phyloP scores from a whole-genome alignment of 805 yeast genomes.

The Lachancea quebecensis region DNA sequence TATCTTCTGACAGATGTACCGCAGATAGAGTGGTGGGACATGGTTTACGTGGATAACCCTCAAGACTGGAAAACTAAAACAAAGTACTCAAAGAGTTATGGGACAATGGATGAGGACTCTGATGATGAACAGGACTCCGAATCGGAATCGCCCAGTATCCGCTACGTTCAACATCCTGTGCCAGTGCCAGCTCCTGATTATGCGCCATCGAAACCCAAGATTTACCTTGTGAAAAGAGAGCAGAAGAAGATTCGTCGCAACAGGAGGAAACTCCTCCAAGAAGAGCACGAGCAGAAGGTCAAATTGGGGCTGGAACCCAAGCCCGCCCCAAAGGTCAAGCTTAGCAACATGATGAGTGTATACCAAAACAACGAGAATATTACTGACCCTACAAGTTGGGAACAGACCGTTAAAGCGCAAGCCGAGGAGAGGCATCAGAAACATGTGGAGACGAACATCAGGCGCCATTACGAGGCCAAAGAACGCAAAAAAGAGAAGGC shows the following conservation, averaged over 20 bases:
- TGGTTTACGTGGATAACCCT: constrained; percentile 39
- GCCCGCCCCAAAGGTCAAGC: constrained; percentile 82
- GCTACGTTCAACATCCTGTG: constrained; percentile 79
- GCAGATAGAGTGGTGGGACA: constrained; percentile 85
- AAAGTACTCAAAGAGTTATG: constrained; percentile 32
- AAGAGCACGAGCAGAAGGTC: constrained; percentile 70
- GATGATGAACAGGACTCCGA: constrained; percentile 21
- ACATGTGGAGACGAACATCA: constrained; percentile 58
- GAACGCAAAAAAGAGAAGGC: constrained; percentile 9
- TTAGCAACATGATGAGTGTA: constrained; percentile 80
- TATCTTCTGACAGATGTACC: constrained; percentile 43
- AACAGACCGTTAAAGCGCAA: constrained; percentile 59
- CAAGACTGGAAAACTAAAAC: constrained; percentile 33
- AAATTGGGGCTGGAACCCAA: constrained; percentile 78
- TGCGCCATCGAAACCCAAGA: constrained; percentile 36
- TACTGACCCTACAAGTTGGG: constrained; percentile 83
- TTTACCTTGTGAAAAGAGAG: constrained; percentile 72
- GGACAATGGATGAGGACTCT: constrained; percentile 14
- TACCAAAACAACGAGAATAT: constrained; percentile 73
- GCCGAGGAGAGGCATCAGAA: constrained; percentile 50
- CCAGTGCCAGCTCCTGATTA: constrained; percentile 45
- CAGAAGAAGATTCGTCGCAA: constrained; percentile 64
- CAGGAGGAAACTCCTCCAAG: constrained; percentile 53
- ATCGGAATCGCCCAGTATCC: constrained; percentile 42
- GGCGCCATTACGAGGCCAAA: constrained; percentile 38